A percentile compares a stretch with the other conserved stretches of the same genome.
Evolutionary conservation across 2,329 filamentous ascomycete genomes (phyloP).

Genomic region (Keithomyces neogunnii): DNA sequence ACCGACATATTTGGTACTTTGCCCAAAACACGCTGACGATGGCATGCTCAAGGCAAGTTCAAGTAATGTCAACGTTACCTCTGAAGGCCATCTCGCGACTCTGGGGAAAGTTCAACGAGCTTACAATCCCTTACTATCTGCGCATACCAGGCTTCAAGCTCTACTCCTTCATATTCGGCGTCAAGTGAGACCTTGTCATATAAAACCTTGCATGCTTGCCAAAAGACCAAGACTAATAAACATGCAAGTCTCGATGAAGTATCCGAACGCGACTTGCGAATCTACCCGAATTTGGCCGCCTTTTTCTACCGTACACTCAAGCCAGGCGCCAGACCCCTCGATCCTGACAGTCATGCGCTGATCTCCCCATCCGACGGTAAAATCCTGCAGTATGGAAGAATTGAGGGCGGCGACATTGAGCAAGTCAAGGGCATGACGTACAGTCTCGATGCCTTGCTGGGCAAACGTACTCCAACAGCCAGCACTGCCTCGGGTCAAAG

Average conservation of each 20-base stretch:
- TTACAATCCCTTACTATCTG: conserved; percentile 79
- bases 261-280: conserved; percentile 76
- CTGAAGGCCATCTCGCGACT: conserved; percentile 82
- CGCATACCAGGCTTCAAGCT: conserved; percentile 86
- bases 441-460: conserved; percentile 84
- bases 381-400: conserved; percentile 84
- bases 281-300: conserved; percentile 84
- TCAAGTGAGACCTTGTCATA: conserved; percentile 43
- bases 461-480: conserved; percentile 50
- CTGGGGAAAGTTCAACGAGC: conserved; percentile 88
- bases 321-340: conserved; percentile 75
- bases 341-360: conserved; percentile 70
- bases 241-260: conserved; percentile 66
- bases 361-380: conserved; percentile 86
- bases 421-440: conserved; percentile 99
- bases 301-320: conserved; percentile 98
- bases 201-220: background rate
- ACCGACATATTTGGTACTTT: background rate
- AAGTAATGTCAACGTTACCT: conserved; percentile 87
- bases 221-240: too few relatives aligned
- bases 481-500: conserved; percentile 32
- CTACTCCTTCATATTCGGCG: conserved; percentile 87
- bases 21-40: background rate
- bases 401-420: conserved; percentile 90
- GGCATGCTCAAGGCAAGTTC: conserved; percentile 58